These are phyloP conservation scores for Potentilla sterilis DNA, from an alignment of 306 rosid species.

Conservation along the genomic window DNA sequence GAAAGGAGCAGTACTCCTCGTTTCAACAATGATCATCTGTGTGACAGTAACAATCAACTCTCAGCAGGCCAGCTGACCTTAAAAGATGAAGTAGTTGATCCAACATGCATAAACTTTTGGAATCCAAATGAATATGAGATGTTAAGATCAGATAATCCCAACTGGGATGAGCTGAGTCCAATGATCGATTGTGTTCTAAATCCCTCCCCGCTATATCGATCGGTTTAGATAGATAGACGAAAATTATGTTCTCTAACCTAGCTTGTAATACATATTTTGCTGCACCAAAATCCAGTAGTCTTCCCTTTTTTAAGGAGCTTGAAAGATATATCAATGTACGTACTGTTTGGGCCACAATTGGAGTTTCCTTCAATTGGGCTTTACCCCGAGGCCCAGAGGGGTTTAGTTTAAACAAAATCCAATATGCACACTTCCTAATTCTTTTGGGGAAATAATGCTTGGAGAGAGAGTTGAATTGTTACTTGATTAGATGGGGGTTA, in stretches of 20 bases:
- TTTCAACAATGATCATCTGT: not conserved
- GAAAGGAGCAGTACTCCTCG: conserved; percentile 5
- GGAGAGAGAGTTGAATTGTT: no score
- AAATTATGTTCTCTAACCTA: not conserved
- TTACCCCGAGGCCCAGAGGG: no score
- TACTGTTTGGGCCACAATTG: no score
- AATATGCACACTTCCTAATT: no score
- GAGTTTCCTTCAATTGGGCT: no score
- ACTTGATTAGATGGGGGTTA: no score
- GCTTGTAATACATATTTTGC: not conserved
- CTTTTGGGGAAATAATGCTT: no score
- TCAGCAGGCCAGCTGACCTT: conserved; percentile 8
- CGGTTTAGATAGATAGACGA: not conserved
- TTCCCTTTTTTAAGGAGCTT: not conserved
- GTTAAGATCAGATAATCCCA: conserved; percentile 1
- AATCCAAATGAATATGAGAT: conserved; percentile 4
- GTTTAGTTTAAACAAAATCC: no score
- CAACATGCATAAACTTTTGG: conserved; percentile 8
- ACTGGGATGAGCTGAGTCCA: conserved; percentile 28
- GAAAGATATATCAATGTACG: not conserved
- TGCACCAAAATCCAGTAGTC: not conserved
- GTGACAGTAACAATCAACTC: not conserved
- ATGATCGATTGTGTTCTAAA: conserved; percentile 27
- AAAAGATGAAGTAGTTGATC: conserved; percentile 17
- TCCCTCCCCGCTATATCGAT: not conserved